These are phyloP conservation scores for Emmonsiellopsis sp. DNA, from an alignment of 2,329 filamentous ascomycete species.

Conservation along the genomic window DNA sequence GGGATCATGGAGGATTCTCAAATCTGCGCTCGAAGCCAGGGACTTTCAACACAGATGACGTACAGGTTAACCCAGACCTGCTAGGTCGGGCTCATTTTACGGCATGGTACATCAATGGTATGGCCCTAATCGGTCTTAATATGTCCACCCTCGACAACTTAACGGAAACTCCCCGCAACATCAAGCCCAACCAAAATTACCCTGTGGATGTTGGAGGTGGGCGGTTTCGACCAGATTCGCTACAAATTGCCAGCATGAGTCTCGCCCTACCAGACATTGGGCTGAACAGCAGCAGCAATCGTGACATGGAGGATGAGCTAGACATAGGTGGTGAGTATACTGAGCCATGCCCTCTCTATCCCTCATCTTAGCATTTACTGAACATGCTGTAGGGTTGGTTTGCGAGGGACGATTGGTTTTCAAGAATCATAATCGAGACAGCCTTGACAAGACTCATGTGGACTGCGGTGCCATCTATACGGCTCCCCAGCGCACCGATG, in stretches of 20 bases:
- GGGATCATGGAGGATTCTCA: constrained; percentile 33
- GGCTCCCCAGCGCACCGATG: constrained; percentile 26
- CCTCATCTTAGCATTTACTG: not conserved
- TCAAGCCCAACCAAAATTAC: not conserved
- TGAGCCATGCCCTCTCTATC: not conserved
- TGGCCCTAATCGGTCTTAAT: not conserved
- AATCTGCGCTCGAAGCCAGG: constrained; percentile 8
- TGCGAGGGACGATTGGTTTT: not conserved
- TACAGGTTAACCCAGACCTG: not conserved
- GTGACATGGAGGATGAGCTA: not conserved
- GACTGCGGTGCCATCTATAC: constrained; percentile 21
- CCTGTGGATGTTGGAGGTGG: not conserved
- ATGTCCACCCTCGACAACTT: not conserved
- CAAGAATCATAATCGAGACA: not conserved
- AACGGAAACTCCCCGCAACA: not conserved
- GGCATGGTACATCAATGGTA: not conserved
- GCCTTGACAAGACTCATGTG: not conserved
- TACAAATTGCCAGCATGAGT: not conserved
- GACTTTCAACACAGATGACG: not conserved
- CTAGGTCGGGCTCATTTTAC: not conserved
- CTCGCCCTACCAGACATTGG: not conserved
- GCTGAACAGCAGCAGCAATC: not conserved
- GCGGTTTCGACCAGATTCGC: not conserved
- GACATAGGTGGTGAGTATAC: not conserved
- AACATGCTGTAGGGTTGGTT: not conserved